A percentile compares a stretch with the other conserved stretches of the same genome.
Conservation (phyloP, 768 basidiomycete genomes). For the Suillus spraguei region DNA sequence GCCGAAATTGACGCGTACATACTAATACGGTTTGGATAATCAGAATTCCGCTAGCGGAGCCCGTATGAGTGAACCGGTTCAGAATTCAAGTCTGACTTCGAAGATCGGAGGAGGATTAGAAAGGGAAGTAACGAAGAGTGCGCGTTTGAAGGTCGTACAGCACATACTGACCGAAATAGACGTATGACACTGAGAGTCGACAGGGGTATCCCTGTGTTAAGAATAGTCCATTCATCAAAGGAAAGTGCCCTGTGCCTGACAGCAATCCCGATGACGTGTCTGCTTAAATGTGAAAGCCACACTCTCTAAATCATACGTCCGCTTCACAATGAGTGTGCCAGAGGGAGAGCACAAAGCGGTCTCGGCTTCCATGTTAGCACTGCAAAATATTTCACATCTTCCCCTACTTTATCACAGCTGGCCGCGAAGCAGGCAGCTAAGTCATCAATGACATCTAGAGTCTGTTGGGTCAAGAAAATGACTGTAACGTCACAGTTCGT, state of each 20-base stretch:
- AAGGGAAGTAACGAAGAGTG: neutral
- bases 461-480: no score
- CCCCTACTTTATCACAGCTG: neutral
- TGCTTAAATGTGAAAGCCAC: neutral
- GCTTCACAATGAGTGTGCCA: neutral
- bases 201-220: neutral
- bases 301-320: neutral
- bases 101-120: neutral
- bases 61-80: neutral
- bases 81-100: neutral
- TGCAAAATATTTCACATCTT: neutral
- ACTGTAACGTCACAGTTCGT: no score
- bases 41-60: no score
- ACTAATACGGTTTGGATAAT: neutral
- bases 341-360: neutral
- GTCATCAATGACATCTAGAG: no score
- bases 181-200: neutral
- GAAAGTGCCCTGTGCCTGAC: neutral
- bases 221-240: neutral
- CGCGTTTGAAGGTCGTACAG: neutral
- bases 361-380: no score
- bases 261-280: neutral
- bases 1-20: constrained; percentile 12
- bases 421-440: neutral
- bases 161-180: neutral